Base-by-base conservation (phyloP, 139 green algal genomes). In the Chlorella sp. region DNA sequence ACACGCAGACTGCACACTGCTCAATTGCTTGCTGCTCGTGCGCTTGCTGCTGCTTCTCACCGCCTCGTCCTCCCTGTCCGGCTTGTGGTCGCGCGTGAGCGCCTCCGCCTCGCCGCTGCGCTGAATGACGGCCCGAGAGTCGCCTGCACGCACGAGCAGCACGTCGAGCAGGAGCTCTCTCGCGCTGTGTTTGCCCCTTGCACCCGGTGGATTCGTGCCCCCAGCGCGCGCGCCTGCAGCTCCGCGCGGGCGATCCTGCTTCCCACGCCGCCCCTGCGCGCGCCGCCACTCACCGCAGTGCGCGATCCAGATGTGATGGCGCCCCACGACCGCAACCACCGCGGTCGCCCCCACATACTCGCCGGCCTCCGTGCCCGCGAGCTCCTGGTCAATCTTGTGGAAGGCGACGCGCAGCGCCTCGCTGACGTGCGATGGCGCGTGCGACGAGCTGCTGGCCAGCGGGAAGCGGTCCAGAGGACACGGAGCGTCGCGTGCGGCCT, bases 11-110 rank as follows among this genome's bases (percentile, higher is more conserved):
- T 14, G 17, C n/a, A n/a, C n/a, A n/a, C n/a, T n/a, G 49, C 49
- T 59, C 49, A 26, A 10, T 26, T 59, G 49, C 49, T 59, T 59
- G 49, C 49, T 26, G 17, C 49, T 10, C 14, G 17, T 59, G 49
- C 10, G 4, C 5, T 24, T 68, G 27, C 66, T 30, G 22, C 27
- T 50, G 30, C 26, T 4, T n/a, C 74, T 35, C 67, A 81, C 80
- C 76, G 69, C 81, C 42, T 94, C 89, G 71, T 94, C 89, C 1
- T 79, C 74, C 1, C 87, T 59, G 62, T 91, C 81, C 3, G 89
- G 87, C 80, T 88, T 86, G 79, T 88, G 80, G 74, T 89, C 81
- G 23, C 49, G 51, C 6, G 85, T 90, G 0, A 90, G 70, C 2
- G 72, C 31, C 27, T 80, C 67, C 1, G 80, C 81, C 69, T 55